Evolutionary conservation across 2,329 filamentous ascomycete genomes (phyloP).

Genomic region (Neonectria hederae): DNA sequence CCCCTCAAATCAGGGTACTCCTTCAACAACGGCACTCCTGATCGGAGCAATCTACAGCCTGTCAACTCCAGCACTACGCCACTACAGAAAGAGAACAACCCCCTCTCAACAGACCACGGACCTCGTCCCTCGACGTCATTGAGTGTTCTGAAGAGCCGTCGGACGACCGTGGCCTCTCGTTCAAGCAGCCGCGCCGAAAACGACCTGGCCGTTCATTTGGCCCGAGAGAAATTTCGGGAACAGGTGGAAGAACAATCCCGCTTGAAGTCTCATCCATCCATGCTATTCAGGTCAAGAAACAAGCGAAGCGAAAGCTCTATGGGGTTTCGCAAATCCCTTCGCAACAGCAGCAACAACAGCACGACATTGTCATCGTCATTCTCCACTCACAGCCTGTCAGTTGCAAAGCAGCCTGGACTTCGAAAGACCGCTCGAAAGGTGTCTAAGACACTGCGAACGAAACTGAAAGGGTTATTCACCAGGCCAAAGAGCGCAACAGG

Average conservation of each 20-base stretch:
- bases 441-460: slow-evolving; percentile 69
- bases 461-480: slow-evolving; percentile 59
- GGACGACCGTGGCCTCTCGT: slow-evolving; percentile 34
- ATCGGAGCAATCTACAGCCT: slow-evolving; percentile 19
- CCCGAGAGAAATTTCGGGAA: slow-evolving; percentile 49
- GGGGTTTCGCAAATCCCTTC: slow-evolving; percentile 60
- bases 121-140: slow-evolving; percentile 62
- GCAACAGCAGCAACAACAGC: slow-evolving; percentile 55
- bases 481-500: slow-evolving; percentile 36
- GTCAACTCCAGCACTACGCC: slow-evolving; percentile 18
- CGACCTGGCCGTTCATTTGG: slow-evolving; percentile 49
- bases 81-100: slow-evolving; percentile 44
- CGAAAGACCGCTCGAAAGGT: slow-evolving; percentile 67
- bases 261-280: slow-evolving; percentile 54
- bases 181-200: slow-evolving; percentile 38
- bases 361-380: slow-evolving; percentile 46
- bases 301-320: slow-evolving; percentile 46
- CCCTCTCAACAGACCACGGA: slow-evolving; percentile 10
- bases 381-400: slow-evolving; percentile 38
- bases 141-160: slow-evolving; percentile 57
- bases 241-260: slow-evolving; percentile 48
- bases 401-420: slow-evolving; percentile 48
- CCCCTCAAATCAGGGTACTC: slow-evolving; percentile 19
- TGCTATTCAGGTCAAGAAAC: slow-evolving; percentile 54
- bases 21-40: slow-evolving; percentile 22